These are phyloP conservation scores for Kuraishia cidri DNA, from an alignment of 805 yeast genomes.

Conservation along the genomic window DNA sequence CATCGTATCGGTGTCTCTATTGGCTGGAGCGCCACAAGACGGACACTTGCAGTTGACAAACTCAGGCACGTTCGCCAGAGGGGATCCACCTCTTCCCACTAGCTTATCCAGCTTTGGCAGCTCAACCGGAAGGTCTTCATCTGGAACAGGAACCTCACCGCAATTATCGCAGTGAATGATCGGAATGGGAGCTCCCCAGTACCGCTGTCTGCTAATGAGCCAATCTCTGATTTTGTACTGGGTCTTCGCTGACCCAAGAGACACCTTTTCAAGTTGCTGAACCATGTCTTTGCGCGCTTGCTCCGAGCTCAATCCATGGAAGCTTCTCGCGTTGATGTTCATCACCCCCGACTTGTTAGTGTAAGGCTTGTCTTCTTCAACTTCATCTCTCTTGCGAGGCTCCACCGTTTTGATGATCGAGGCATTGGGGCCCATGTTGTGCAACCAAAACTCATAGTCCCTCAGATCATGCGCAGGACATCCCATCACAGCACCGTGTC, in stretches of 20 bases:
- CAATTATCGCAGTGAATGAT: constrained; percentile 80
- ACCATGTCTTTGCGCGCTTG: constrained; percentile 46
- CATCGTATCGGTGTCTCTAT: constrained; percentile 95
- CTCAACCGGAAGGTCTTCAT: constrained; percentile 70
- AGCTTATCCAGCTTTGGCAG: constrained; percentile 51
- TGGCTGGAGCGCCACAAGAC: constrained; percentile 61
- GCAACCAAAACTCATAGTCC: constrained; percentile 74
- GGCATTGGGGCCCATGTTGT: constrained; percentile 39
- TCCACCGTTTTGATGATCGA: constrained; percentile 35
- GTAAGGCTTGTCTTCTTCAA: constrained; percentile 19
- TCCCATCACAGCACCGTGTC: constrained; percentile 96
- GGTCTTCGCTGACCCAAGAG: constrained; percentile 36
- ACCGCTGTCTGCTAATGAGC: constrained; percentile 90
- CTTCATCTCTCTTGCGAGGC: constrained; percentile 15
- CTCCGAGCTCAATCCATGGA: constrained; percentile 35
- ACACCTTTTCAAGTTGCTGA: constrained; percentile 23
- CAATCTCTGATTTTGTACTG: constrained; percentile 79
- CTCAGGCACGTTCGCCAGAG: constrained; percentile 55
- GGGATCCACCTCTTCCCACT: constrained; percentile 51
- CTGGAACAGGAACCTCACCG: constrained; percentile 93
- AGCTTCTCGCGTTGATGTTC: constrained; percentile 36
- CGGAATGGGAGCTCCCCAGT: constrained; percentile 99
- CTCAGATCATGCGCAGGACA: constrained; percentile 91
- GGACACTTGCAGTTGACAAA: constrained; percentile 79
- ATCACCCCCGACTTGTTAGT: constrained; percentile 35